Evolutionary conservation across 352 stramenopile species (phyloP).

Genomic region (Globisporangium irregulare): DNA sequence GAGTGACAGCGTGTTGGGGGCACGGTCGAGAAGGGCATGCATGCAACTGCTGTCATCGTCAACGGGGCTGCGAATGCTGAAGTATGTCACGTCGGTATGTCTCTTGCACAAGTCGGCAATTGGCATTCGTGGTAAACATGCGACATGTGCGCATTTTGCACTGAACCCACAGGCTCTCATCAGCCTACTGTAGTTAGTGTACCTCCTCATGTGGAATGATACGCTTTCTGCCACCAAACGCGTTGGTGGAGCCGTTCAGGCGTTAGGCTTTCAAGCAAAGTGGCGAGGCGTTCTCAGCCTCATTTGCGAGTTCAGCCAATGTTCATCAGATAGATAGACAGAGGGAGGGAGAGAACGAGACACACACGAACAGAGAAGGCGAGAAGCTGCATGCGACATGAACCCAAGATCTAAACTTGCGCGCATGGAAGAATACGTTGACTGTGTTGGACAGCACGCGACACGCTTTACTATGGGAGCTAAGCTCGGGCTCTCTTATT

Average conservation of each 20-base stretch:
- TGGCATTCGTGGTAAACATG: conserved; percentile 1
- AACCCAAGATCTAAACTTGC: background rate
- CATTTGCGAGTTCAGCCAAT: too few relatives aligned
- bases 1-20: background rate
- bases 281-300: background rate
- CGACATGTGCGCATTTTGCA: background rate
- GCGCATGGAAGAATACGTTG: background rate
- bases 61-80: background rate
- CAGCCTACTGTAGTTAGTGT: background rate
- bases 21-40: background rate
- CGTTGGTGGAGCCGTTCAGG: too few relatives aligned
- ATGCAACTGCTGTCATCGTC: background rate
- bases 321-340: background rate
- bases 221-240: background rate
- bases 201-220: background rate
- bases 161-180: background rate
- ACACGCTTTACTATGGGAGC: background rate
- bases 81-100: background rate
- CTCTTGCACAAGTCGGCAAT: background rate
- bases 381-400: background rate
- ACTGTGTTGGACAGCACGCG: background rate
- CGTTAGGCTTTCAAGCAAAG: background rate
- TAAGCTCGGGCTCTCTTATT: too few relatives aligned
- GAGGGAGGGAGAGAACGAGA: background rate
- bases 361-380: background rate